A percentile compares a stretch with the other conserved stretches of the same genome.
These are phyloP conservation scores for Powellomyces hirtus DNA, from an alignment of 192 early-diverging fungal species.

Conservation along the genomic window DNA sequence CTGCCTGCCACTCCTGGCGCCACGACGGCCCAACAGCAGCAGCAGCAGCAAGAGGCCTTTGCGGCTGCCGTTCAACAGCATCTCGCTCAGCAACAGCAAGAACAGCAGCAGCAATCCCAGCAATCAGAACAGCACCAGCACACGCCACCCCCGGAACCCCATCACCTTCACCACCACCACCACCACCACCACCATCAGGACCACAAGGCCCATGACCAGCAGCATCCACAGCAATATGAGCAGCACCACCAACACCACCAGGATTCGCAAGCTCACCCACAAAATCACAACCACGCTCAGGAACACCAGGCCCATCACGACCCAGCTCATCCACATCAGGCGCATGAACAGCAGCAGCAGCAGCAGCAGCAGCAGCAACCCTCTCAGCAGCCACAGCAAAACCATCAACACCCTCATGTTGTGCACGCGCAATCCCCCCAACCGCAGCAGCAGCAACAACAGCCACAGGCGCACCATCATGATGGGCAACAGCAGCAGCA, in stretches of 20 bases:
- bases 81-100: too few species aligned
- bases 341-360: not conserved
- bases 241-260: not conserved
- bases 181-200: not conserved
- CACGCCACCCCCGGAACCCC: not conserved
- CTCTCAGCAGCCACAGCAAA: too few species aligned
- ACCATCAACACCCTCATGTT: not conserved
- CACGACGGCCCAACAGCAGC: not conserved
- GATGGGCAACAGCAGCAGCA: not conserved
- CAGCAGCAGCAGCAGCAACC: not conserved
- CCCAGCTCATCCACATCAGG: not conserved
- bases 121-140: not conserved
- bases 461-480: not conserved
- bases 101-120: too few species aligned
- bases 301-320: not conserved
- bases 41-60: not conserved
- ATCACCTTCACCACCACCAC: not conserved
- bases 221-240: not conserved
- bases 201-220: not conserved
- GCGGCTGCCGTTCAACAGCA: not conserved
- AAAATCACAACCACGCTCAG: not conserved
- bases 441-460: slow-evolving; percentile 6
- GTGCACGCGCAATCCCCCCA: not conserved
- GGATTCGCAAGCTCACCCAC: not conserved
- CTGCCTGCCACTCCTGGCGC: too few species aligned